Percentiles rank a stretch among this genome's conserved stretches.
Evolutionary conservation across 495 filamentous ascomycete species (phyloP).

Genomic region (Xanthoparmelia taractica): DNA sequence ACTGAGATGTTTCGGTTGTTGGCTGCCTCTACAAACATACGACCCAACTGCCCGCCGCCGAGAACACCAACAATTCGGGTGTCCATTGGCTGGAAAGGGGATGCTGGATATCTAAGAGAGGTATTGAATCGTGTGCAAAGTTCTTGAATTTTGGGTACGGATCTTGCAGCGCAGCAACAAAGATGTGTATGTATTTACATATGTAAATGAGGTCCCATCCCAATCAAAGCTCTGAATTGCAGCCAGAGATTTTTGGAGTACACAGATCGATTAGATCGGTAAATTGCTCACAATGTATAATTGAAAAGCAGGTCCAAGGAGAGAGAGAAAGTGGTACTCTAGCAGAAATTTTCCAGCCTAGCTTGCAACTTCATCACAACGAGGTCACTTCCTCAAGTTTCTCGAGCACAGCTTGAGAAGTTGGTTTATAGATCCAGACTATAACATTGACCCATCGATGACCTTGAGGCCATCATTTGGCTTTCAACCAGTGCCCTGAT

Average conservation of each 20-base stretch:
- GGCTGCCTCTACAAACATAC: conserved; percentile 91
- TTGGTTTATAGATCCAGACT: background rate
- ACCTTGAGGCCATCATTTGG: background rate
- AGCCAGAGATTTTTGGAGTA: background rate
- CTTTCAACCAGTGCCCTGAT: background rate
- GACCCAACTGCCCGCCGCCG: conserved; percentile 50
- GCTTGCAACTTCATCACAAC: background rate
- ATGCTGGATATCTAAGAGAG: background rate
- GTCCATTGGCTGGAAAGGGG: background rate
- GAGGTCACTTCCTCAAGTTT: background rate
- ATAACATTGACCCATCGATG: background rate
- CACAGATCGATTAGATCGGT: background rate
- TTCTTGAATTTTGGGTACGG: background rate
- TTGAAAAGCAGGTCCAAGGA: background rate
- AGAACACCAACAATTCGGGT: conserved; percentile 11
- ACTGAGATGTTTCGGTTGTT: conserved; percentile 77
- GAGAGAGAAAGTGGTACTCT: background rate
- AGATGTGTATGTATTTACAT: too few relatives aligned
- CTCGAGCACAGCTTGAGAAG: background rate
- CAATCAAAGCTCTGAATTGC: background rate
- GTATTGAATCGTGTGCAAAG: background rate
- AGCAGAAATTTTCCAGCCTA: background rate
- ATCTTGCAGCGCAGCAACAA: background rate
- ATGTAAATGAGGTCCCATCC: background rate
- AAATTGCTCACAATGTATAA: background rate